Evolutionary conservation across 2,329 filamentous ascomycete species (phyloP).

Genomic region (Aquanectria penicillioides): DNA sequence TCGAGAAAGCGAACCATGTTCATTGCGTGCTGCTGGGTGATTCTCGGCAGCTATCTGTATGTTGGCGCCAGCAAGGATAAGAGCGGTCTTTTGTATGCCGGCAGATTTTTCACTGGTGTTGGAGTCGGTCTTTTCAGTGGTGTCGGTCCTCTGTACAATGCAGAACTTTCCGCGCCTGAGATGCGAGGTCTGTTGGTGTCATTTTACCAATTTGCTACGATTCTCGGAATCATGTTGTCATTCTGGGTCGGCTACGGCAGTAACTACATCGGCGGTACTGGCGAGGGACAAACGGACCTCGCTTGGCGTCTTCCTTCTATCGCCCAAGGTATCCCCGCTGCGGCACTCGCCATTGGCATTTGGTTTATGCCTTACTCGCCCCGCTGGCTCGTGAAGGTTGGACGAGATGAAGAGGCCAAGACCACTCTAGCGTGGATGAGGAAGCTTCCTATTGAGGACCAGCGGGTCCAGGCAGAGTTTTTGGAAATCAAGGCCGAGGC

Average conservation of each 20-base stretch:
- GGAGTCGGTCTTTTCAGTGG: slow-evolving; percentile 59
- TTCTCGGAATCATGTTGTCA: slow-evolving; percentile 56
- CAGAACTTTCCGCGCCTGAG: slow-evolving; percentile 68
- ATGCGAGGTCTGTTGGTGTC: slow-evolving; percentile 72
- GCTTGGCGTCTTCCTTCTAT: slow-evolving; percentile 56
- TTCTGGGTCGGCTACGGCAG: slow-evolving; percentile 58
- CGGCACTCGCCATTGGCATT: slow-evolving; percentile 73
- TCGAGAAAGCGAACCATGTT: slow-evolving; percentile 64
- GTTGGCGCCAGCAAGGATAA: slow-evolving; percentile 52
- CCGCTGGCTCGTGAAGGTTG: slow-evolving; percentile 78
- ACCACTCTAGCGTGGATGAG: slow-evolving; percentile 69
- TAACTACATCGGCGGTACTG: slow-evolving; percentile 59
- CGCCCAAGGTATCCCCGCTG: slow-evolving; percentile 54
- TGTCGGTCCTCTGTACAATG: slow-evolving; percentile 58
- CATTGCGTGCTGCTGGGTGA: slow-evolving; percentile 57
- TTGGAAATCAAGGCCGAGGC: slow-evolving; percentile 84
- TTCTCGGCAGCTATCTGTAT: slow-evolving; percentile 57
- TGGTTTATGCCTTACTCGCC: slow-evolving; percentile 84
- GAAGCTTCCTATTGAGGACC: slow-evolving; percentile 67
- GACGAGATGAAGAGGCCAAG: slow-evolving; percentile 72
- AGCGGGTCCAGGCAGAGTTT: slow-evolving; percentile 78
- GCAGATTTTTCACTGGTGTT: slow-evolving; percentile 59
- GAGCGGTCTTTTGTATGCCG: slow-evolving; percentile 55
- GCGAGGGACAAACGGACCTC: slow-evolving; percentile 53
- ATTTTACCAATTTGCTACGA: slow-evolving; percentile 65